Conservation (phyloP, 2,329 filamentous ascomycete species). For the Amphichorda felina region DNA sequence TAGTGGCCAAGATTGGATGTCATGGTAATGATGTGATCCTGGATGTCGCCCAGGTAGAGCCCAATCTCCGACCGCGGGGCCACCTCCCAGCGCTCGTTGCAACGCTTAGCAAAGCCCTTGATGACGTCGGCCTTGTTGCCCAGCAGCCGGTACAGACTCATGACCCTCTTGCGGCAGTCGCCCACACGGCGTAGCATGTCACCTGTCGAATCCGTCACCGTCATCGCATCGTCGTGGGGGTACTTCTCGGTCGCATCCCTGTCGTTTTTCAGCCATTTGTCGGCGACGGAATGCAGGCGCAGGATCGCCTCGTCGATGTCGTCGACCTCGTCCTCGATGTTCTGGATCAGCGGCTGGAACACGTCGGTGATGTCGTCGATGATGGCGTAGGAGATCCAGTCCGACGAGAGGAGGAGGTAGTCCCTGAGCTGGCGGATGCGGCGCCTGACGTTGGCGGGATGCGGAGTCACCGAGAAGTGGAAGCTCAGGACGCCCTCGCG, state of each 20-base stretch:
- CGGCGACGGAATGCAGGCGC: conserved; percentile 55
- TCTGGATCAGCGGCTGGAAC: conserved; percentile 83
- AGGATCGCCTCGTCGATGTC: conserved; percentile 92
- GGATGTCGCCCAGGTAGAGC: conserved; percentile 94
- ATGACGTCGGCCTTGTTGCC: conserved; percentile 99
- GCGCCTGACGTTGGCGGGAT: conserved; percentile 89
- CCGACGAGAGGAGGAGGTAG: conserved; percentile 82
- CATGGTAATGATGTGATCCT: conserved; percentile 99
- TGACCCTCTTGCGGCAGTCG: conserved; percentile 92
- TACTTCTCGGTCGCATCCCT: conserved; percentile 25
- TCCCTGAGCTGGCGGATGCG: conserved; percentile 89
- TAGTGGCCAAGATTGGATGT: conserved; percentile 92
- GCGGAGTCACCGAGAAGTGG: conserved; percentile 92
- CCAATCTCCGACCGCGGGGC: conserved; percentile 92
- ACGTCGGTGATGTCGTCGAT: conserved; percentile 98
- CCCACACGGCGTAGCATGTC: conserved; percentile 91
- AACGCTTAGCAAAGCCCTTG: conserved; percentile 96
- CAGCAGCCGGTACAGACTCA: conserved; percentile 83
- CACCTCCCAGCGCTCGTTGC: conserved; percentile 96
- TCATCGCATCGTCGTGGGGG: conserved; percentile 27
- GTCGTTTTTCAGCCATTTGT: conserved; percentile 25
- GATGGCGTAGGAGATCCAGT: conserved; percentile 97
- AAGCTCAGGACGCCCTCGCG: conserved; percentile 91
- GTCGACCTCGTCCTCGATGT: conserved; percentile 92
- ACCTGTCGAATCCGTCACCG: conserved; percentile 36